These are phyloP conservation scores for Cryptococcus sp. DNA, from an alignment of 1,284 basidiomycete genomes.

Conservation along the genomic window DNA sequence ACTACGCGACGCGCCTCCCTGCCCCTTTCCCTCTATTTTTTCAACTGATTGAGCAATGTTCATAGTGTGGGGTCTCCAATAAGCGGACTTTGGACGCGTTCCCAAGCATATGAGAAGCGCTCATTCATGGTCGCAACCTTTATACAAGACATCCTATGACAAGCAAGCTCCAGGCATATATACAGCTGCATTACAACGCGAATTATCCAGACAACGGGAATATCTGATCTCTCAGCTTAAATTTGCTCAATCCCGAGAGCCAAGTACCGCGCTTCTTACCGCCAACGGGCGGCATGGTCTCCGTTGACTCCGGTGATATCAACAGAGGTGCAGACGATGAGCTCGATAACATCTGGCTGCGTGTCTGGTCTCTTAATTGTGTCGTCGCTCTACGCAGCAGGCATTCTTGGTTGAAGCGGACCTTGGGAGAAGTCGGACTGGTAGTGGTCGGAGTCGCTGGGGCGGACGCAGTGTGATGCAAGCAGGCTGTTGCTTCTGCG, in stretches of 20 bases:
- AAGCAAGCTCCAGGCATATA: not conserved
- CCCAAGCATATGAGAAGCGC: not conserved
- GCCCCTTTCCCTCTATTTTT: not conserved
- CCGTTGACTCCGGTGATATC: not conserved
- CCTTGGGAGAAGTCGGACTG: no score
- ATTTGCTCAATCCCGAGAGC: not conserved
- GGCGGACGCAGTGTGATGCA: no score
- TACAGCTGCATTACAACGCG: not conserved
- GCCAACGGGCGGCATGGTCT: not conserved
- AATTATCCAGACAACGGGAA: not conserved
- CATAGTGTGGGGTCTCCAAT: not conserved
- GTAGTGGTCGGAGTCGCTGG: not conserved
- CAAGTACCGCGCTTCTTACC: not conserved
- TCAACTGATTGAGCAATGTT: slow-evolving; percentile 2
- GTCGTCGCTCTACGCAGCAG: not conserved
- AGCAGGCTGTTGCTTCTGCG: no score
- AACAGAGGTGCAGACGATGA: not conserved
- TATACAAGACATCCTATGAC: not conserved
- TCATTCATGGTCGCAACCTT: not conserved
- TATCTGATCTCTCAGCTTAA: not conserved
- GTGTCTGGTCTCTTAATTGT: not conserved
- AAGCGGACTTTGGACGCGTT: not conserved
- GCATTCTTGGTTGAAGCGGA: no score
- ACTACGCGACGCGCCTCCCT: slow-evolving; percentile 1
- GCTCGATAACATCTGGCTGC: not conserved